Evolutionary conservation across 768 basidiomycete genomes (phyloP), one percentile per base, ranked within the genome.

Genomic region (Chlorophyllum brunneum): DNA sequence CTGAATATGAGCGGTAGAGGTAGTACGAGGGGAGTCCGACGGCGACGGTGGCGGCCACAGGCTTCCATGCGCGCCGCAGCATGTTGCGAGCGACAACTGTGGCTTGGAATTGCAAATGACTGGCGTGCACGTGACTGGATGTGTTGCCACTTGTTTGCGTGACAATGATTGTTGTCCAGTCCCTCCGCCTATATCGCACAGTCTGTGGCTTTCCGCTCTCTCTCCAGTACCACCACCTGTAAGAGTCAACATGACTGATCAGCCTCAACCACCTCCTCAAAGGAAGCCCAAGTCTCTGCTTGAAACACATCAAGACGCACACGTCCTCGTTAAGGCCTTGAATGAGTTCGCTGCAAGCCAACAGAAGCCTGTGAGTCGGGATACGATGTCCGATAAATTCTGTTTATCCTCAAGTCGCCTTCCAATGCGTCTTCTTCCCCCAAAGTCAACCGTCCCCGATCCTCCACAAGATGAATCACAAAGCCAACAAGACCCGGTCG

Each of bases 61-160:
- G 86, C 63, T 81, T 89, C 86, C 85, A 88, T 36, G 74, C 77
- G 57, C 77, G 78, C 60, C 74, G 74, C 54, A 87, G 69, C 85
- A 90, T 90, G 27, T 61, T 62, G 56, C 53, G 49, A 37, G 20
- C 29, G 16, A 34, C 26, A 39, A 29, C 15, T n/a, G 33, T 16
- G 40, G 23, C 30, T 31, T 15, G n/a, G 31, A 39, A 8, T 18
- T 37, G 48, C 27, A 49, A 39, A 39, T 40, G 48, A 40, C 48
- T 49, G 5, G 37, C 43, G 10, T n/a, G 8, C 49, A 51, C 49
- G 49, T 51, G 49, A 41, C 5, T 8, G 23, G n/a, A 24, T 34
- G 16, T 42, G 36, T 33, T 30, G n/a, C 11, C 22, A 7, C 16
- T 10, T 51, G 11, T 51, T 51, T 42, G 39, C 22, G 40, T 23